Conservation (phyloP, 129 eudicot genomes). For the Scalesia atractyloides region DNA sequence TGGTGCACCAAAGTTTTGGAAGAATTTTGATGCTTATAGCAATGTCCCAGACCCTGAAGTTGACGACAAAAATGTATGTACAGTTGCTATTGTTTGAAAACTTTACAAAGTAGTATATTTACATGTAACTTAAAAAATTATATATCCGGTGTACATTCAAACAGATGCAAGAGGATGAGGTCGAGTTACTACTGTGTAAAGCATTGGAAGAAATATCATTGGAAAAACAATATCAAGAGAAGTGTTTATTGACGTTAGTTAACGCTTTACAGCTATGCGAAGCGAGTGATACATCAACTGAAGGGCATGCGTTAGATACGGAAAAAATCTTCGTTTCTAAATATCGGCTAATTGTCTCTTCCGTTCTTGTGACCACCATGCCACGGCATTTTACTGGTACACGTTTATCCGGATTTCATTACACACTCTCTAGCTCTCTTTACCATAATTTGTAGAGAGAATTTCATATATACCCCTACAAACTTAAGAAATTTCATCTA, state of each 20-base stretch:
- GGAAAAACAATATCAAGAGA: slow-evolving; percentile 79
- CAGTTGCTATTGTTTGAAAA: background rate
- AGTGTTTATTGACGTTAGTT: slow-evolving; percentile 61
- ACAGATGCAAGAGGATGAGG: slow-evolving; percentile 62
- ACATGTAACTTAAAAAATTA: slow-evolving; percentile 4
- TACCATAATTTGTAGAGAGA: background rate
- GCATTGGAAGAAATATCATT: slow-evolving; percentile 79
- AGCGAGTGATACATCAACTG: slow-evolving; percentile 40
- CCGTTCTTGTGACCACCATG: slow-evolving; percentile 87
- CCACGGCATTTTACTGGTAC: slow-evolving; percentile 87
- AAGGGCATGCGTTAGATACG: slow-evolving; percentile 32
- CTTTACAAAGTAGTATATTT: background rate
- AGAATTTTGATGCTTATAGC: slow-evolving; percentile 60
- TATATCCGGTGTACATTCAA: slow-evolving; percentile 21
- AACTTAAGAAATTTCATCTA: too few species aligned
- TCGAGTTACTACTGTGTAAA: slow-evolving; percentile 58
- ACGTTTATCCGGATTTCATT: slow-evolving; percentile 12
- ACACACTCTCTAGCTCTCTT: slow-evolving; percentile 5
- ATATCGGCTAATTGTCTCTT: slow-evolving; percentile 69
- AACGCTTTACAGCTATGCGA: slow-evolving; percentile 55
- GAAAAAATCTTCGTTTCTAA: slow-evolving; percentile 54
- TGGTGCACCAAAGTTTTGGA: slow-evolving; percentile 73
- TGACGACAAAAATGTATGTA: slow-evolving; percentile 45
- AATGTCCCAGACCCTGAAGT: slow-evolving; percentile 40
- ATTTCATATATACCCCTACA: too few species aligned